Base-by-base conservation (phyloP, 352 stramenopile genomes). In the Phytophthora fragariae region DNA sequence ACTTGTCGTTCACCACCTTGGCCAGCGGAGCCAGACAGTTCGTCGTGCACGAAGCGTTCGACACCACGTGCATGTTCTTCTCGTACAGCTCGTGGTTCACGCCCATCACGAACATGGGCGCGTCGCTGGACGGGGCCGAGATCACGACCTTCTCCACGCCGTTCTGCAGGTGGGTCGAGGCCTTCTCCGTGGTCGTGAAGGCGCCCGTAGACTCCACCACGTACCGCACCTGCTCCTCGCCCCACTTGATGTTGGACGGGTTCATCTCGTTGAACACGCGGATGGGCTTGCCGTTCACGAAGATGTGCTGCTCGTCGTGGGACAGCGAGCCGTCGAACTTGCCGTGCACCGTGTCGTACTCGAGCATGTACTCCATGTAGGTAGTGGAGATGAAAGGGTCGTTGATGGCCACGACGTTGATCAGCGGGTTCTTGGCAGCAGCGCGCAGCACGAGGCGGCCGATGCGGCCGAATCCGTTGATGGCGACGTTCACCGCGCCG, bases 381-480 rank as follows among this genome's bases (percentile, higher is more conserved):
- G 99, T 93, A 49, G 97, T 89, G 55, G 91, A 89, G 68, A 99
- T 97, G 83, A 99, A 98, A 50, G 94, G 94, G 77, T 98, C 95
- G 75, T 98, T 98, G 76, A 99, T 97, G 8, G 95, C 95, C 3
- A 98, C 92, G 58, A 98, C 82, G 64, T 98, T 93, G 72, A 97
- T 92, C 14, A 93, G 62, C 12, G 90, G 90, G 77, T 97, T 97
- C 31, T 68, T 79, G 88, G 95, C 75, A 29, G 96, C 95, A 47
- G 95, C 92, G 57, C 97, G 94, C 65, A 99, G 91, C 54, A 99
- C 97, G 41, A 99, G 89, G 88, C 98, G 93, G 52, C 98, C 98
- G 67, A 99, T 99, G 72, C 98, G 95, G 65, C 98, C 98, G 76
- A 99, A 99, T 53, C 98, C 98, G 80, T 99, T 99, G 90, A 99